Conservation (phyloP, 257 asterid species). For the Prunella vulgaris region DNA sequence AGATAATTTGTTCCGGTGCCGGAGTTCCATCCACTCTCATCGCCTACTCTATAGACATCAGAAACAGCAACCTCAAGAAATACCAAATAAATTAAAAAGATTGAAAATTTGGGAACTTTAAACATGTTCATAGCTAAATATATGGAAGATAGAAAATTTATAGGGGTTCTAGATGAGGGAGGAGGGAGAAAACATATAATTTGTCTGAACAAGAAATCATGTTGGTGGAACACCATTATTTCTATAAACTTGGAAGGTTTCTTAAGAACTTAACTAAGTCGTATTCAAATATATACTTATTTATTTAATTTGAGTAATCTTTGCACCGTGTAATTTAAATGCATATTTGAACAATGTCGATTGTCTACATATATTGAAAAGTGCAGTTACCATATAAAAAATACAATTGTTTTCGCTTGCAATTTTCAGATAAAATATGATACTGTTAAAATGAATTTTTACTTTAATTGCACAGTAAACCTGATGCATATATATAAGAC, state of each 20-base stretch:
- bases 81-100: slow-evolving; percentile 4
- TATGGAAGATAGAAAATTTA: background rate
- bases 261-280: background rate
- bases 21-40: slow-evolving; percentile 23
- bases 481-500: no score
- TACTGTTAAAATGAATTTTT: no score
- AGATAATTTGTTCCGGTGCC: slow-evolving; percentile 22
- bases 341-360: no score
- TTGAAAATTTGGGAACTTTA: background rate
- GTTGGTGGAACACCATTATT: background rate
- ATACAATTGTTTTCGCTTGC: no score
- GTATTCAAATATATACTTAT: no score
- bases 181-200: background rate
- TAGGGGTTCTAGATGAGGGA: background rate
- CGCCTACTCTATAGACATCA: slow-evolving; percentile 18
- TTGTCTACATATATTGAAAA: no score
- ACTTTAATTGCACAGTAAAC: no score
- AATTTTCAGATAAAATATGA: no score
- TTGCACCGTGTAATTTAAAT: no score
- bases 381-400: no score
- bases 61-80: background rate
- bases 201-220: background rate
- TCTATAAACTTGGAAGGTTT: slow-evolving; percentile 5
- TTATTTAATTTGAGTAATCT: no score
- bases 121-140: background rate